Evolutionary conservation across 2,329 filamentous ascomycete species (phyloP).

Genomic region (Sphaerulina populicola): DNA sequence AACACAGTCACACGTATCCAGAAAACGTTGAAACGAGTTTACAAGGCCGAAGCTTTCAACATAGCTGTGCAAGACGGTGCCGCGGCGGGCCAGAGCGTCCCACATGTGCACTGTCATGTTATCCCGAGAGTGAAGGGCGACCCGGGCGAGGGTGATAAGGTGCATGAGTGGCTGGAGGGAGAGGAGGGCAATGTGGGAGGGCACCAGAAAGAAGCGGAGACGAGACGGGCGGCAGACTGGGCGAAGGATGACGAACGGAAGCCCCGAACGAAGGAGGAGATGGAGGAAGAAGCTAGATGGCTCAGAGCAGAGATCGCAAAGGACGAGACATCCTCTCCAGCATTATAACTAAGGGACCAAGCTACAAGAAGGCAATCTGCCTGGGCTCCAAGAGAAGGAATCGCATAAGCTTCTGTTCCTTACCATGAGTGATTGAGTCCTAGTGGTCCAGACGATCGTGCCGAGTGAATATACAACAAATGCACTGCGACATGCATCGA

Average conservation of each 20-base stretch:
- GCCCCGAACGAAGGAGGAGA: slow-evolving; percentile 62
- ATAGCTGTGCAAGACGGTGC: slow-evolving; percentile 89
- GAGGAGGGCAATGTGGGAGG: slow-evolving; percentile 77
- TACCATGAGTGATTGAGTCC: too few relatives aligned
- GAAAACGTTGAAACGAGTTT: slow-evolving; percentile 58
- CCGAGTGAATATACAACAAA: too few relatives aligned
- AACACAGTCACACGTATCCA: slow-evolving; percentile 66
- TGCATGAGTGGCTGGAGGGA: slow-evolving; percentile 75
- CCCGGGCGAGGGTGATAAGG: slow-evolving; percentile 57
- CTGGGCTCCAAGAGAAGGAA: too few relatives aligned
- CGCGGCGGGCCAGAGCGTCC: slow-evolving; percentile 85
- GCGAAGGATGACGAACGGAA: slow-evolving; percentile 59
- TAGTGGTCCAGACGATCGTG: too few relatives aligned
- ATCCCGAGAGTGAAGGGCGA: slow-evolving; percentile 62
- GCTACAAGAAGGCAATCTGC: too few relatives aligned
- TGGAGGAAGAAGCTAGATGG: slow-evolving; percentile 67
- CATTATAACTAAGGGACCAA: background rate
- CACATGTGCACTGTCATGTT: slow-evolving; percentile 88
- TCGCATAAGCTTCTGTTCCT: too few relatives aligned
- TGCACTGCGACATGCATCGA: too few relatives aligned
- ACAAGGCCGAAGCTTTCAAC: slow-evolving; percentile 69
- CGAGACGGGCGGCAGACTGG: slow-evolving; percentile 45
- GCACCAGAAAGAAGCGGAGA: slow-evolving; percentile 52
- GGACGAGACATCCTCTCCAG: slow-evolving; percentile 26
- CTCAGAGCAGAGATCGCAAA: slow-evolving; percentile 51